phyloP scores from a whole-genome alignment of 2,329 filamentous ascomycete genomes.

The Colletotrichum zoysiae region DNA sequence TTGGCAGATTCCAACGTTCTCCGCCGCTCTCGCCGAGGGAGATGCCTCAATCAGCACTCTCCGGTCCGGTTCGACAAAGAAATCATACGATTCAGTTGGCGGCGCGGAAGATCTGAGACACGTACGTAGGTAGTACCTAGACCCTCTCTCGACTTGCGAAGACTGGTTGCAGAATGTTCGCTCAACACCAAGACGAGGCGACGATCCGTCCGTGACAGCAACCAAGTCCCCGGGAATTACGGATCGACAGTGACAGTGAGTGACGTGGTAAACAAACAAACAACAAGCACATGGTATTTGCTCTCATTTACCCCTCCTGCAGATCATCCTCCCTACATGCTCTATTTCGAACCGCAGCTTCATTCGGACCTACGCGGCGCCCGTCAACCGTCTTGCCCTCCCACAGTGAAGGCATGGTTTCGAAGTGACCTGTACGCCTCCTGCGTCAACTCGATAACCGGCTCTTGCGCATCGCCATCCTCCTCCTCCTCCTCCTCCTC shows the following conservation, averaged over 20 bases:
- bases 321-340: conserved; percentile 8
- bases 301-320: conserved; percentile 12
- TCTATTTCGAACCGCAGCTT: background rate
- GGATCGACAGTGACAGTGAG: conserved; percentile 5
- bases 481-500: conserved; percentile 3
- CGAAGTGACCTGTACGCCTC: conserved; percentile 11
- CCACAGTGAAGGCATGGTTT: background rate
- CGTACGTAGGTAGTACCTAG: background rate
- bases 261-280: conserved; percentile 25
- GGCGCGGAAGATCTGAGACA: conserved; percentile 22
- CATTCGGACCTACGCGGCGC: background rate
- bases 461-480: background rate
- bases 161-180: background rate
- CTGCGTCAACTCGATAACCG: conserved; percentile 27
- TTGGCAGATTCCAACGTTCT: conserved; percentile 31
- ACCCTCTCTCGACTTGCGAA: background rate
- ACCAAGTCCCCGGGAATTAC: background rate
- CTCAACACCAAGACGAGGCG: background rate
- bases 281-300: conserved; percentile 4
- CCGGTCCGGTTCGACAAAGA: conserved; percentile 8
- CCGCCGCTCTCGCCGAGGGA: conserved; percentile 9
- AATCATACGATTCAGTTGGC: conserved; percentile 29
- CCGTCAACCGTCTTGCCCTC: background rate
- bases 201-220: background rate
- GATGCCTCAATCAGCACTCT: conserved; percentile 8